Evolutionary conservation across 106 monocot genomes (phyloP), one percentile per base, ranked within the genome.

Genomic region (Apostasia shenzhenica): DNA sequence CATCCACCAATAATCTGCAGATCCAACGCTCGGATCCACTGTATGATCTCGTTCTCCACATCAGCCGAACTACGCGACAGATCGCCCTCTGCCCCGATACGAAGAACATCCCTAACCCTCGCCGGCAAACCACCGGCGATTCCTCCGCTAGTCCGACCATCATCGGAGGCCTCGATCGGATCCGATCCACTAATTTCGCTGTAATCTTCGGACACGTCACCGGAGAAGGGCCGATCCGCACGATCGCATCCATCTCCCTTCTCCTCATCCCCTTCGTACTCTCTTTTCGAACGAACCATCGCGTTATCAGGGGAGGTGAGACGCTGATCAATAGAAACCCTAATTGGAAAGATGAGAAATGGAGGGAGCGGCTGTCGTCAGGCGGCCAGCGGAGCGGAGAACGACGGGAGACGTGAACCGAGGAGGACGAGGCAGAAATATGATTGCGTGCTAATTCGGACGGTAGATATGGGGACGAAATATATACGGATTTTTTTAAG

Each of bases 1-100:
- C 95, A 95, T 1, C 92, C 91, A 3, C 95, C 95, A 4, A 92
- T 41, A 52, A 86, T 65, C 65, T 95, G 95, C 50, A 84, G 81
- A 84, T 89, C 91, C 53, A 91, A 77, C 6, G 94, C 88, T 6
- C 61, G 82, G 40, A 88, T 76, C 83, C 83, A 85, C 62, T 54
- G 79, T 62, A 81, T 14, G 75, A 81, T 47, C 14, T 73, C 75
- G 14, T 67, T 78, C 70, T 80, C 85, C 41, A 76, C 41, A 42
- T 80, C 80, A 9, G 63, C 55, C 14, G 66, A 9, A 12, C 73
- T 79, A 44, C 77, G 49, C 55, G 72, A 14, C 58, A 79, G 65
- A 80, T 81, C 79, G 7, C 55, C 73, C 40, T 78, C 76, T 61
- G 63, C 63, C 48, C 55, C 81, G 3, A 62, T 75, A 44, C 68